Conservation (phyloP, 1,139 yeast species). For the Komagataea norvegica region DNA sequence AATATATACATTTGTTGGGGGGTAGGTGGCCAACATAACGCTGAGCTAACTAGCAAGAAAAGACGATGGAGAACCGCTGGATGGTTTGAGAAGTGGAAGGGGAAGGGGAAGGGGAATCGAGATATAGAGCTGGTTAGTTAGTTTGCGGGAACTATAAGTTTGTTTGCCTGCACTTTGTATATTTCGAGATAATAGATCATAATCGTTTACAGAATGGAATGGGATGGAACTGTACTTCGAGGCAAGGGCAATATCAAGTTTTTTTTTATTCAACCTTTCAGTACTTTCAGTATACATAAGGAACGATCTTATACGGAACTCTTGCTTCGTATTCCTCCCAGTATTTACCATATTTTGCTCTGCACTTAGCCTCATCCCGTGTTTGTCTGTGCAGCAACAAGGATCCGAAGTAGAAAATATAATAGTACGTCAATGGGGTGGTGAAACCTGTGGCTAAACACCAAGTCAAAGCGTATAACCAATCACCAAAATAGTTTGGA, state of each 20-base stretch:
- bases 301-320: constrained; percentile 89
- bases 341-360: constrained; percentile 73
- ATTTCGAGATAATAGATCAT: no score
- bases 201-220: background rate
- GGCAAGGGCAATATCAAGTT: background rate
- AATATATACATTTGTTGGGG: no score
- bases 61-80: constrained; percentile 6
- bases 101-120: no score
- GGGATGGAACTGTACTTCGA: background rate
- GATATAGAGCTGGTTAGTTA: no score
- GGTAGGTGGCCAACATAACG: background rate
- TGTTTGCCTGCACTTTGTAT: no score
- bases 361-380: constrained; percentile 90
- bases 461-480: constrained; percentile 91
- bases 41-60: background rate
- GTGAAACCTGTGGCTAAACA: constrained; percentile 84
- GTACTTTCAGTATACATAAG: constrained; percentile 85
- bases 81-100: constrained; percentile 2
- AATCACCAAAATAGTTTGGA: constrained; percentile 92
- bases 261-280: constrained; percentile 34
- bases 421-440: constrained; percentile 83
- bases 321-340: constrained; percentile 77
- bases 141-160: no score
- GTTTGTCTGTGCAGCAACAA: constrained; percentile 81
- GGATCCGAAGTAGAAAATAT: constrained; percentile 75